Base-by-base conservation (phyloP, 345 rosid genomes). In the Populus nigra region DNA sequence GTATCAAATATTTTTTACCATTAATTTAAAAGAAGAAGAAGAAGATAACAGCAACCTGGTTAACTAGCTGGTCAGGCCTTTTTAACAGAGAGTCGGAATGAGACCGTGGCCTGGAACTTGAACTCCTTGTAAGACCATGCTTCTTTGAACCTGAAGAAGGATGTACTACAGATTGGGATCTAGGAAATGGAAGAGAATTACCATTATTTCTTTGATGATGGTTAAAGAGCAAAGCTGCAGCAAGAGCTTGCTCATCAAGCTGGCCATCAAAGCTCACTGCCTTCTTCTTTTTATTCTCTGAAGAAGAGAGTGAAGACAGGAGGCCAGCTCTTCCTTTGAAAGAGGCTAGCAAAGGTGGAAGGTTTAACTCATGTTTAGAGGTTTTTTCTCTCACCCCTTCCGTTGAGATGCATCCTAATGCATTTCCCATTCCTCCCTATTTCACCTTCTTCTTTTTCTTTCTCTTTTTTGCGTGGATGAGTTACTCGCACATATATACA, bases 191-290 rank as follows among this genome's bases (percentile, higher is more conserved):
- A 38, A 76, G 20, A 45, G 50, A 47, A 47, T 47, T 47, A 15
- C 53, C 36, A 18, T 82, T 71, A 71, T 75, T 75, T n/a, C 36
- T 77, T 50, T 71, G 85, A 55, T 79, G 82, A 33, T 78, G 79
- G 38, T 79, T 76, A 66, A 83, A 72, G 1, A 80, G 80, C 78
- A 83, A 43, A 62, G 83, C 82, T 23, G 87, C 87, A 23, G 81
- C 80, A 25, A 77, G 12, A 23, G 88, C 85, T 73, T 84, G 84
- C 63, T 83, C 77, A 1, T 29, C 55, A 59, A 73, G 17, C 36
- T 17, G 41, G 15, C 36, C 45, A 13, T 73, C 69, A 62, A 55
- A 65, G 18, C 36, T 41, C 45, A 7, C 5, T 9, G 12, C 7
- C 31, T 47, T 35, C 45, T 43, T 41, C 25, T 41, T 6, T 35